Evolutionary conservation across 2,329 filamentous ascomycete species (phyloP).

Genomic region (Colletotrichum lupini): DNA sequence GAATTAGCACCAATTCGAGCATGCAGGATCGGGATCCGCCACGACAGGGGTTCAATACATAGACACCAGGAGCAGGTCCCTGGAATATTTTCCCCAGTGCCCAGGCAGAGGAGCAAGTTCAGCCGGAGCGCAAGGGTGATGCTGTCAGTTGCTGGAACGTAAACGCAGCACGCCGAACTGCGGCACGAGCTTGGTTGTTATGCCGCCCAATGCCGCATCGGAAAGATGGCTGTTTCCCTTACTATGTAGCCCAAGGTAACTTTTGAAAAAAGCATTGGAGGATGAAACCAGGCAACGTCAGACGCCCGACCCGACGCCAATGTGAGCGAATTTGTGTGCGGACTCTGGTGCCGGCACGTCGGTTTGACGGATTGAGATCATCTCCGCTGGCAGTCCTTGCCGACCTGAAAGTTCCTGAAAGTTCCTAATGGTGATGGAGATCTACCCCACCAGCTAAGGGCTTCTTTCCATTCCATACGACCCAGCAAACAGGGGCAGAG

Average conservation of each 20-base stretch:
- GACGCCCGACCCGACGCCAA: background rate
- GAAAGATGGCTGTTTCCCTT: background rate
- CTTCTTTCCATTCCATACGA: background rate
- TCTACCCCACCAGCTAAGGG: conserved; percentile 28
- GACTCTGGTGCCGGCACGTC: conserved; percentile 15
- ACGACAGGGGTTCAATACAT: conserved; percentile 11
- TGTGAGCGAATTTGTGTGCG: background rate
- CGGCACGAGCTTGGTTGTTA: background rate
- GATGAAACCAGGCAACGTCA: background rate
- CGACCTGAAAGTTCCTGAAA: conserved; percentile 26
- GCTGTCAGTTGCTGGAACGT: conserved; percentile 6
- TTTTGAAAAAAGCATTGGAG: background rate
- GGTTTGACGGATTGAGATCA: conserved; percentile 32
- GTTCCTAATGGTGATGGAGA: conserved; percentile 18
- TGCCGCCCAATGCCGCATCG: background rate
- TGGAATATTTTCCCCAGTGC: conserved; percentile 7
- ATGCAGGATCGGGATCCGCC: conserved; percentile 19
- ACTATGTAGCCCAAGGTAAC: background rate
- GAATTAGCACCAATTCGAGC: conserved; percentile 24
- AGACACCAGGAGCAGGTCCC: background rate
- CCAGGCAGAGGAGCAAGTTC: conserved; percentile 8
- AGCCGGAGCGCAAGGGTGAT: conserved; percentile 15
- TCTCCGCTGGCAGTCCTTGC: conserved; percentile 23
- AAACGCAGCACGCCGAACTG: background rate
- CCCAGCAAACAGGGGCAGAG: conserved; percentile 6